A percentile compares a stretch with the other conserved stretches of the same genome.
Evolutionary conservation across 345 rosid species (phyloP).

Genomic region (Salix dunnii): DNA sequence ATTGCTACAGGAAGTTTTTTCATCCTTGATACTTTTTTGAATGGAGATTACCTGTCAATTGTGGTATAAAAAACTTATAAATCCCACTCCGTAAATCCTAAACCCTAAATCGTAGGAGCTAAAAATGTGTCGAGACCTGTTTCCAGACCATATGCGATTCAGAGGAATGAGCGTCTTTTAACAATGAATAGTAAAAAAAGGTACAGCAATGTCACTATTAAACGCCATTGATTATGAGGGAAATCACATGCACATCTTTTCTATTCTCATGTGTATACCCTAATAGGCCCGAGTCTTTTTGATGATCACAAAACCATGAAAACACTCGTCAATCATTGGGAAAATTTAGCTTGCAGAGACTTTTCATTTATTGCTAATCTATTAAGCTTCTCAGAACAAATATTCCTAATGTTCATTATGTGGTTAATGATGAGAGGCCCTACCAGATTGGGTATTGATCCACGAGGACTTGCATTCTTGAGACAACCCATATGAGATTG

Average conservation of each 20-base stretch:
- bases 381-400: no score
- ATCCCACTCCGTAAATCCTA: not conserved
- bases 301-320: not conserved
- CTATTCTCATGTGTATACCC: no score
- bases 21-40: not conserved
- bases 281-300: not conserved
- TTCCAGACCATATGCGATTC: not conserved
- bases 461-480: constrained; percentile 57
- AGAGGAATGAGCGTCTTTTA: not conserved
- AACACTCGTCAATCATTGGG: not conserved
- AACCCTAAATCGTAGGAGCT: not conserved
- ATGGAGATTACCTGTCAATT: no score
- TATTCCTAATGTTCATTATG: not conserved
- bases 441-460: constrained; percentile 68
- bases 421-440: not conserved
- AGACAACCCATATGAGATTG: constrained; percentile 73
- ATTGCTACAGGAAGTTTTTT: not conserved
- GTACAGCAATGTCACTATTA: no score
- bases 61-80: no score
- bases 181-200: no score
- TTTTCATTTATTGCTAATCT: not conserved
- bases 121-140: not conserved
- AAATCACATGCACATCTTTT: not conserved
- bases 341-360: not conserved
- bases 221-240: not conserved